phyloP scores from a whole-genome alignment of 2,329 filamentous ascomycete genomes.

The Xylaria sp. region DNA sequence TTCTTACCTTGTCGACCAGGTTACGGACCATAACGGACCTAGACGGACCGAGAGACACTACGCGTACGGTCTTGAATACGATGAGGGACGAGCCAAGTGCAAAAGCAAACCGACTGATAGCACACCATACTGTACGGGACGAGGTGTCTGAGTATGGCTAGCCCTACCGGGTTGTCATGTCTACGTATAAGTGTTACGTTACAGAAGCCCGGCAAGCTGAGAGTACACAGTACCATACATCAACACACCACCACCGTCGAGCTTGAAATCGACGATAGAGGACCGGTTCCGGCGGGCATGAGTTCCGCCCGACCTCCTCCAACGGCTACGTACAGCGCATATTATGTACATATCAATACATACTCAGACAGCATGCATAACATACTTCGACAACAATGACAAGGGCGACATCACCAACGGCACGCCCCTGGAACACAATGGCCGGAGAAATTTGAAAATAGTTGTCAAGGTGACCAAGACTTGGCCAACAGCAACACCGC shows the following conservation, averaged over 20 bases:
- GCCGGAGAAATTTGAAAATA: background rate
- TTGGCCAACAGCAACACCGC: background rate
- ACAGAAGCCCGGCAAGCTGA: slow-evolving; percentile 2
- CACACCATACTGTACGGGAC: background rate
- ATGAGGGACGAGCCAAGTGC: background rate
- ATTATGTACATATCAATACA: background rate
- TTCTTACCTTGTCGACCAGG: background rate
- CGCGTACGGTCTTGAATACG: background rate
- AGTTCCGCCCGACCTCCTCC: slow-evolving; percentile 2
- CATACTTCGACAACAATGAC: background rate
- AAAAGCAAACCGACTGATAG: background rate
- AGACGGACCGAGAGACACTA: background rate
- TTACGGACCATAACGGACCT: no score
- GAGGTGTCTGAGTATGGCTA: background rate
- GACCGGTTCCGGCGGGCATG: slow-evolving; percentile 10
- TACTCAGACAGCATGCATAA: background rate
- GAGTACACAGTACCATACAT: background rate
- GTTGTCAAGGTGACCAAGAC: background rate
- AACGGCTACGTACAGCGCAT: slow-evolving; percentile 3
- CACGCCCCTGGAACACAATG: no score
- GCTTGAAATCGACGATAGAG: background rate
- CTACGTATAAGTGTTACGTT: background rate
- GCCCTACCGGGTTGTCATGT: slow-evolving; percentile 2
- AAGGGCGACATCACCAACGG: background rate
- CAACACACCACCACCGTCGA: background rate